A percentile compares a stretch with the other conserved stretches of the same genome.
Conservation (phyloP, 495 filamentous ascomycete genomes). For the Xylaria scruposa region DNA sequence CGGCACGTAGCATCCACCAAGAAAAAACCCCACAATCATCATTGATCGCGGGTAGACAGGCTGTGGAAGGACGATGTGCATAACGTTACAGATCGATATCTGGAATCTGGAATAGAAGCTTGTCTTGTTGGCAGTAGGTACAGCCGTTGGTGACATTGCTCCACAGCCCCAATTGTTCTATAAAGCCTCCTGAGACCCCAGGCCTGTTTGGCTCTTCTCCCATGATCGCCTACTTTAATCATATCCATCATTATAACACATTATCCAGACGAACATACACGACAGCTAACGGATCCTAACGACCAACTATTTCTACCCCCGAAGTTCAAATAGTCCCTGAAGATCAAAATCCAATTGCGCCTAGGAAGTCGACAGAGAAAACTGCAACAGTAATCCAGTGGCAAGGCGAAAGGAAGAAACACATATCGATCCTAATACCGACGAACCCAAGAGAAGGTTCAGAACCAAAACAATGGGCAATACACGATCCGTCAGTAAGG, state of each 20-base stretch:
- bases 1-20: background rate
- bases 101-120: background rate
- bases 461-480: conserved; percentile 34
- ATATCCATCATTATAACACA: background rate
- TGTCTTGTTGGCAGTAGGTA: background rate
- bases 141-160: background rate
- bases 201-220: background rate
- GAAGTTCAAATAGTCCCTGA: background rate
- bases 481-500: conserved; percentile 40
- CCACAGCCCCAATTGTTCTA: conserved; percentile 5
- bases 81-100: conserved; percentile 8
- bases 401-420: background rate
- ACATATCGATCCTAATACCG: background rate
- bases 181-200: background rate
- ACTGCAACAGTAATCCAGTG: background rate
- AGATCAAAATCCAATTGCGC: background rate
- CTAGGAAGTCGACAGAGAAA: background rate
- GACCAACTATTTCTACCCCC: background rate
- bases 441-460: background rate
- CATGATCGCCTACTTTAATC: background rate
- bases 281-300: background rate
- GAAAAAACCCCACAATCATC: background rate
- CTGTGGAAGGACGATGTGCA: conserved; percentile 17
- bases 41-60: background rate
- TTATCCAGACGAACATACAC: background rate